These are phyloP conservation scores for Aspergillus eucalypticola DNA, from an alignment of 2,329 filamentous ascomycete genomes.

Conservation along the genomic window DNA sequence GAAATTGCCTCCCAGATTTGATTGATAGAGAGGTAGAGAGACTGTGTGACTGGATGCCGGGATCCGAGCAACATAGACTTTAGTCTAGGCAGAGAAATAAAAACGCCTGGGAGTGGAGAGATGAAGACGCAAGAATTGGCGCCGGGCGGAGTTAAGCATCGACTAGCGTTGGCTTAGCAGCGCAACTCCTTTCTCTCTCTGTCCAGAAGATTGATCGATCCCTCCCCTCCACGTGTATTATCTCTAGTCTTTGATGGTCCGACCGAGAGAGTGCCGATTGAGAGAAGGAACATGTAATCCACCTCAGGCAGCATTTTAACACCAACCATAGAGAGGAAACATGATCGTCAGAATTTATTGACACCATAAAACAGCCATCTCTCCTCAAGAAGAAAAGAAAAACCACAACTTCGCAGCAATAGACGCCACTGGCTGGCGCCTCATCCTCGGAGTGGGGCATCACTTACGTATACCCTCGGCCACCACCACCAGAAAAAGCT, in stretches of 20 bases:
- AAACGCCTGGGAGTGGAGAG: not conserved
- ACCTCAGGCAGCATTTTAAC: too few relatives aligned
- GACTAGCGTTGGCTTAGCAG: constrained; percentile 1
- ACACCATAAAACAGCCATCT: not conserved
- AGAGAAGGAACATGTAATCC: too few relatives aligned
- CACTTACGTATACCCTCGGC: constrained; percentile 6
- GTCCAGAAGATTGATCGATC: not conserved
- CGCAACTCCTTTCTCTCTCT: constrained; percentile 5
- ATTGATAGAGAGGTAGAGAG: not conserved
- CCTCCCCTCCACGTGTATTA: not conserved
- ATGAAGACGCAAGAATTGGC: not conserved
- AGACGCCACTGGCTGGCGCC: not conserved
- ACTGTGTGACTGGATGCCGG: not conserved
- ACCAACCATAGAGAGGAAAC: too few relatives aligned
- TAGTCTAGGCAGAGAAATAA: not conserved
- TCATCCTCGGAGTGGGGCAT: not conserved
- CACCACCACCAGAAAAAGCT: not conserved
- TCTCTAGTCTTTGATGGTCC: too few relatives aligned
- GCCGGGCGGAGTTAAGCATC: constrained; percentile 3
- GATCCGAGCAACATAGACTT: not conserved
- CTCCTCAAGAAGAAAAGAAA: not conserved
- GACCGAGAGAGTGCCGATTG: too few relatives aligned
- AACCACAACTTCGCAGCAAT: too few relatives aligned
- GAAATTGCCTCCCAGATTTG: not conserved
- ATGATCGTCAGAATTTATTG: too few relatives aligned